Base-by-base conservation (phyloP, 2,329 filamentous ascomycete species). In the Aspergillus versicolor region DNA sequence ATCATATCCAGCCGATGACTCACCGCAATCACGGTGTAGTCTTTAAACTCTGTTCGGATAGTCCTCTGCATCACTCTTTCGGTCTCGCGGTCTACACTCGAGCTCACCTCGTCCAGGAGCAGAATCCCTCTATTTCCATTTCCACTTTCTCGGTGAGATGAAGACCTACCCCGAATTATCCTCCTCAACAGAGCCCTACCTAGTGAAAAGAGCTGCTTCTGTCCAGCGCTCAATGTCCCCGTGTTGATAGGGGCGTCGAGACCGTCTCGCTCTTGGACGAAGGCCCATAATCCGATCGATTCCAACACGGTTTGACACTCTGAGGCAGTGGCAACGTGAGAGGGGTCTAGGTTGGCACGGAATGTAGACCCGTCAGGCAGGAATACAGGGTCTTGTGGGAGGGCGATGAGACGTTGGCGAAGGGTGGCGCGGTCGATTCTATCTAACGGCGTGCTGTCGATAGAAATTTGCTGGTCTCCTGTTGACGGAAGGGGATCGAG, bases 311-410 rank as follows among this genome's bases (percentile, higher is more conserved):
- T 3, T 37, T 15, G 32, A 15, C 32, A 37, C 13, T 37, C 32
- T 3, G 32, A 5, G 4, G 32, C 5, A 37, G 32, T 37, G 3
- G 32, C 12, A 6, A 11, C 13, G 3, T 37, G 13, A 15, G 32
- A 37, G 4, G 32, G 55, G 82, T 80, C 61, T 0, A 82, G 70
- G 54, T 82, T 81, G 6, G 65, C 51, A 27, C 67, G 69, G 57
- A 79, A 72, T 1, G 71, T 75, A 45, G 72, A 75, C 5, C 72
- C 75, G 37, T 75, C 77, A 0, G 77, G 78, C 1, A 84, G 67
- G 65, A 85, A 83, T 3, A 82, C 77, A 0, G 81, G 67, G 4
- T 85, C 82, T 63, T 85, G 82, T 0, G 82, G 80, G 0, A 85
- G 69, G 4, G 80, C 79, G 42, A 82, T 80, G 38, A 85, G 69